Percentiles rank a stretch among this genome's conserved stretches.
phyloP scores from a whole-genome alignment of 106 monocot genomes.

The Dendrobium chrysotoxum region DNA sequence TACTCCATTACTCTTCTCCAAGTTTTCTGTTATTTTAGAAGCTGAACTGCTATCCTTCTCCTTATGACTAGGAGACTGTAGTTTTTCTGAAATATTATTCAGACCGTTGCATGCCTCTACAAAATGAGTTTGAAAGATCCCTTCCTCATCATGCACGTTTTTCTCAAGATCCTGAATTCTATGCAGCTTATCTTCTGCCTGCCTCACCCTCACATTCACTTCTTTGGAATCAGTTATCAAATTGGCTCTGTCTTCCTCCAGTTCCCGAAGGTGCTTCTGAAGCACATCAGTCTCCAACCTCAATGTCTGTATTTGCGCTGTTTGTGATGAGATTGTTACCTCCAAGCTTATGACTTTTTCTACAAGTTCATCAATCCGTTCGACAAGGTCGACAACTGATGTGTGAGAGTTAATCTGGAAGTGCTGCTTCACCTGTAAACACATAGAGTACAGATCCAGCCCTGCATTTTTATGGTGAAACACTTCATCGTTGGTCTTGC shows the following conservation, averaged over 20 bases:
- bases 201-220: constrained; percentile 12
- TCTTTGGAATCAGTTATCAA: constrained; percentile 8
- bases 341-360: constrained; percentile 27
- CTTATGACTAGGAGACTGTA: constrained; percentile 11
- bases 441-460: constrained; percentile 16
- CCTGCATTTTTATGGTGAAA: not conserved
- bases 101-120: constrained; percentile 14
- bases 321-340: constrained; percentile 17
- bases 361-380: constrained; percentile 25
- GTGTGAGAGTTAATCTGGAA: constrained; percentile 16
- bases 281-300: constrained; percentile 25
- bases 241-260: constrained; percentile 22
- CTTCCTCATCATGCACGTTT: constrained; percentile 16
- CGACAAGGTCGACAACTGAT: constrained; percentile 16
- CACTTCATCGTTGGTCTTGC: not conserved
- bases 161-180: constrained; percentile 22
- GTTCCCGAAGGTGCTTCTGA: constrained; percentile 10
- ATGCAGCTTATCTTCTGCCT: constrained; percentile 19
- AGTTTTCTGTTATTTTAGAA: not conserved
- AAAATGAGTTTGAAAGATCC: constrained; percentile 10
- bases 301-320: constrained; percentile 12
- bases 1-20: not conserved
- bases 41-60: not conserved
- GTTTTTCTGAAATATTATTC: constrained; percentile 20
- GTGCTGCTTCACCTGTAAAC: constrained; percentile 19